Evolutionary conservation across 495 filamentous ascomycete genomes (phyloP).

Genomic region (Podospora sp.): DNA sequence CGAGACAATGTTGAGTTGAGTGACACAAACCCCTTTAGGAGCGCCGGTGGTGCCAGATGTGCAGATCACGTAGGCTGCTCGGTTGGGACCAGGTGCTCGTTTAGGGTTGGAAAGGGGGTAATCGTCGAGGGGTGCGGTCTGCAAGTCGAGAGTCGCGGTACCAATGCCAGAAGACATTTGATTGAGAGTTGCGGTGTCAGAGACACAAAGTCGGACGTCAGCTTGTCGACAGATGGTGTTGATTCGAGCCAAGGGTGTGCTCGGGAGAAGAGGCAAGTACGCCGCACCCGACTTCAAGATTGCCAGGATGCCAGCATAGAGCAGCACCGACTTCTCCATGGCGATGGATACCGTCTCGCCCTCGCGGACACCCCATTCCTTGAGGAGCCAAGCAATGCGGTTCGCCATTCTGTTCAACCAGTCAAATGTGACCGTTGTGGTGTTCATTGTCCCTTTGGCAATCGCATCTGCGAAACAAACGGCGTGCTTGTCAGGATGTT

Average conservation of each 20-base stretch:
- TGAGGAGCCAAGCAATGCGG: constrained; percentile 61
- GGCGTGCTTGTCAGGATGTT: constrained; percentile 57
- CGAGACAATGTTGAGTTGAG: constrained; percentile 66
- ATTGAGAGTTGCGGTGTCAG: constrained; percentile 30
- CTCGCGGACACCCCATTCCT: constrained; percentile 43
- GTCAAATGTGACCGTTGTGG: constrained; percentile 58
- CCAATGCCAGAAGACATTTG: constrained; percentile 16
- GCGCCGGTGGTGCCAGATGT: constrained; percentile 67
- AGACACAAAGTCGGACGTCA: constrained; percentile 50
- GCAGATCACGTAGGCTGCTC: constrained; percentile 62
- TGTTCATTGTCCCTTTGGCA: constrained; percentile 28
- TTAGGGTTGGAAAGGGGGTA: constrained; percentile 36
- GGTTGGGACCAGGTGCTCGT: constrained; percentile 38
- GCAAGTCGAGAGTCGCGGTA: constrained; percentile 42
- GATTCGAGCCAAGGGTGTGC: constrained; percentile 60
- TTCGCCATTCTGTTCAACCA: constrained; percentile 66
- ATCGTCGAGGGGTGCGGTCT: constrained; percentile 30
- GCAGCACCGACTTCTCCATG: constrained; percentile 68
- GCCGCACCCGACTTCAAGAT: constrained; percentile 72
- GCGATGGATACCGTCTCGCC: constrained; percentile 65
- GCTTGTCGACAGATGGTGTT: constrained; percentile 57
- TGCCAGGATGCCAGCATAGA: constrained; percentile 72
- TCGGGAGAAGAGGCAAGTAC: constrained; percentile 70
- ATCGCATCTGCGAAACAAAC: constrained; percentile 60
- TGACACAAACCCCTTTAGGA: constrained; percentile 72